Evolutionary conservation across 1,284 basidiomycete species (phyloP).

Genomic region (Ustilago curta): DNA sequence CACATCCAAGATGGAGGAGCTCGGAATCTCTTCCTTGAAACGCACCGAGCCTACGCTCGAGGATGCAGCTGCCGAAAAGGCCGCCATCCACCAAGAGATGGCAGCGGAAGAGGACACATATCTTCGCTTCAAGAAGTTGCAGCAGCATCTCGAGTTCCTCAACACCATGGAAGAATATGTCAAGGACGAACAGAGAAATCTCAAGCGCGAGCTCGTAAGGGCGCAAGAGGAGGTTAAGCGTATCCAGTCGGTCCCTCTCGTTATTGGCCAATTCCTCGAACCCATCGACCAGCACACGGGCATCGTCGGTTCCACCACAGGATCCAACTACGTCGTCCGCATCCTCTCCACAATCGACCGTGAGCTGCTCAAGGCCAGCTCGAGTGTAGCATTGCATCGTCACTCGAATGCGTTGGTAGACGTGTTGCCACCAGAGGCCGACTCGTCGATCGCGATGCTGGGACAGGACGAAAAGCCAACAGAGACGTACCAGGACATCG

Average conservation of each 20-base stretch:
- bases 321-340: constrained; percentile 97
- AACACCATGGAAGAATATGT: constrained; percentile 79
- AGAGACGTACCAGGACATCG: constrained; percentile 75
- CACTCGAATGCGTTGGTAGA: constrained; percentile 99
- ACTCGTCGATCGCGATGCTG: constrained; percentile 87
- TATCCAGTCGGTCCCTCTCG: constrained; percentile 98
- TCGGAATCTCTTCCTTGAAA: constrained; percentile 60
- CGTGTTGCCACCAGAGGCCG: constrained; percentile 97
- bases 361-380: constrained; percentile 95
- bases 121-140: constrained; percentile 67
- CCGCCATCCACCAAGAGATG: constrained; percentile 59
- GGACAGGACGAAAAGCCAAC: constrained; percentile 79
- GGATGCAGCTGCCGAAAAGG: constrained; percentile 61
- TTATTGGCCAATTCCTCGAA: constrained; percentile 99
- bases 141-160: constrained; percentile 69
- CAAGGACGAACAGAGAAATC: constrained; percentile 97
- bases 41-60: constrained; percentile 59
- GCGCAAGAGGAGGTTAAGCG: constrained; percentile 99
- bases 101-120: constrained; percentile 64
- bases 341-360: constrained; percentile 97
- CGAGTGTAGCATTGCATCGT: constrained; percentile 95
- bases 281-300: constrained; percentile 97
- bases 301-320: constrained; percentile 97
- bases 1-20: constrained; percentile 60
- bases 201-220: constrained; percentile 96